phyloP scores from a whole-genome alignment of 495 filamentous ascomycete genomes.

The Daldinia decipiens region DNA sequence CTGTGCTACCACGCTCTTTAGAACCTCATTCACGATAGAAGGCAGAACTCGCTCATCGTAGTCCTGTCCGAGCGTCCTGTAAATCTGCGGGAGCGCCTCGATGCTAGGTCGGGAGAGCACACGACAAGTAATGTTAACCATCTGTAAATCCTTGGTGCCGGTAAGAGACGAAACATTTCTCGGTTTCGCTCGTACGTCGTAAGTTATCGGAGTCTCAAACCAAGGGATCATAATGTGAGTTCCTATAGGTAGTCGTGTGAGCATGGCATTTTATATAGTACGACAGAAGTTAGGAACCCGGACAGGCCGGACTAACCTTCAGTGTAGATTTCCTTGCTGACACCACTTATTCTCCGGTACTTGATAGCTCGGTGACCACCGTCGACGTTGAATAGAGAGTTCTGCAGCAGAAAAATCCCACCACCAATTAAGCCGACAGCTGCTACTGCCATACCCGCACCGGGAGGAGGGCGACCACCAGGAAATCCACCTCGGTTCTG shows the following conservation, averaged over 20 bases:
- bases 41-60: slow-evolving; percentile 97
- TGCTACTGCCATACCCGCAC: slow-evolving; percentile 46
- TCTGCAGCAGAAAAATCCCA: slow-evolving; percentile 73
- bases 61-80: slow-evolving; percentile 92
- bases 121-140: slow-evolving; percentile 99
- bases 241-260: slow-evolving; percentile 61
- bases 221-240: slow-evolving; percentile 94
- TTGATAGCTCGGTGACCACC: slow-evolving; percentile 99
- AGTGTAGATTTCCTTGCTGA: slow-evolving; percentile 93
- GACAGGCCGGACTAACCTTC: slow-evolving; percentile 74
- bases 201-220: slow-evolving; percentile 96
- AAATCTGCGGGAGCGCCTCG: slow-evolving; percentile 92
- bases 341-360: slow-evolving; percentile 92
- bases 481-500: slow-evolving; percentile 37
- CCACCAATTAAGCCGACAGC: slow-evolving; percentile 68
- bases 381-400: slow-evolving; percentile 98
- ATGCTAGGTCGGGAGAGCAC: slow-evolving; percentile 92
- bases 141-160: slow-evolving; percentile 98
- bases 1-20: slow-evolving; percentile 98
- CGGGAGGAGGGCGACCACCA: slow-evolving; percentile 51
- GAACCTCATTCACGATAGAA: slow-evolving; percentile 97
- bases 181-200: slow-evolving; percentile 97
- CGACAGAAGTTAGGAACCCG: slow-evolving; percentile 4
- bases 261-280: slow-evolving; percentile 15
- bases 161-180: slow-evolving; percentile 97